phyloP scores from a whole-genome alignment of 2,329 filamentous ascomycete genomes.

The Paraphaeosphaeria sporulosa region DNA sequence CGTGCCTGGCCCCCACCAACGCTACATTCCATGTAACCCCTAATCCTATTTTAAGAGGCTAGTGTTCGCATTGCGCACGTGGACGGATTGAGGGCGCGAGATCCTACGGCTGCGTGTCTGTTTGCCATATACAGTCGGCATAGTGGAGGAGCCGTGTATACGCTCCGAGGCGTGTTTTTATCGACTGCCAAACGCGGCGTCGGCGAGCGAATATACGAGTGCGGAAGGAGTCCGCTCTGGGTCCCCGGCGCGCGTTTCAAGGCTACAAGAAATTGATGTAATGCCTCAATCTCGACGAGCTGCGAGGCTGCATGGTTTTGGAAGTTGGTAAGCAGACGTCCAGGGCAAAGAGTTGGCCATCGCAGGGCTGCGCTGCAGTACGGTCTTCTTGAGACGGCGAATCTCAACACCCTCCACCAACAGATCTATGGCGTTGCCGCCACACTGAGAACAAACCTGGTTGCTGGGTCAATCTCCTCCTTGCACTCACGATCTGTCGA shows the following conservation, averaged over 20 bases:
- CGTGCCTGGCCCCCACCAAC: conserved; percentile 2
- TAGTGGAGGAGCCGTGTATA: background rate
- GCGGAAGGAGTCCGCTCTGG: background rate
- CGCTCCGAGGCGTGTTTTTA: background rate
- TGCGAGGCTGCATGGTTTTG: conserved; percentile 1
- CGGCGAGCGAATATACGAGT: conserved; percentile 3
- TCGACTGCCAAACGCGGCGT: conserved; percentile 6
- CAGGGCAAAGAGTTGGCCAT: background rate
- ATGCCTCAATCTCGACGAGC: background rate
- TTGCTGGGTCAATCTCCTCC: background rate
- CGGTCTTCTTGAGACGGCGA: background rate
- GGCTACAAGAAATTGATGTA: background rate
- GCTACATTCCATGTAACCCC: background rate
- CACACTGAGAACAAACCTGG: conserved; percentile 6
- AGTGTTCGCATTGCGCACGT: background rate
- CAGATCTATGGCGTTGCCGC: conserved; percentile 8
- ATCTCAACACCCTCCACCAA: background rate
- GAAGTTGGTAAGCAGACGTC: background rate
- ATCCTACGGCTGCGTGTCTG: background rate
- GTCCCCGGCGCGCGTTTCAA: background rate
- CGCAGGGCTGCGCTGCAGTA: background rate
- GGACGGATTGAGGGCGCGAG: background rate
- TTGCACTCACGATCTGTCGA: background rate
- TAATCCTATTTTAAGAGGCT: too few species aligned
- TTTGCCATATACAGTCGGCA: background rate